phyloP scores from a whole-genome alignment of 2,329 filamentous ascomycete species.

The Calonectria leucothoes region DNA sequence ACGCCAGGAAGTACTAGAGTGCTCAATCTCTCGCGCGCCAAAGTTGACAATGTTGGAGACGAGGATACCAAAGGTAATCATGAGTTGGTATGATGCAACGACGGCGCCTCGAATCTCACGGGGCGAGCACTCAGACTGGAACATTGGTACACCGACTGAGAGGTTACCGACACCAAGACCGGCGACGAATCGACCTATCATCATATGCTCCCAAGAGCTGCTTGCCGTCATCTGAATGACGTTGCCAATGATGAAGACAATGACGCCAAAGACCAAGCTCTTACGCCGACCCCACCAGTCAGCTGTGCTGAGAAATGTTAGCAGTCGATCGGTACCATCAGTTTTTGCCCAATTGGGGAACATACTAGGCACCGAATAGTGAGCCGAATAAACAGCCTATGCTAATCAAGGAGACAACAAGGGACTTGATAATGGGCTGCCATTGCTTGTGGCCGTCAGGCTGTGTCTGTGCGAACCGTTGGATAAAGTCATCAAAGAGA shows the following conservation, averaged over 20 bases:
- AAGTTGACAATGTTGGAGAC: constrained; percentile 66
- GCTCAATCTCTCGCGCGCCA: constrained; percentile 57
- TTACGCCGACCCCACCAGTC: constrained; percentile 69
- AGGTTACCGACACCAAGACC: constrained; percentile 76
- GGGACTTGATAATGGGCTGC: constrained; percentile 57
- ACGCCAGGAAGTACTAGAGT: constrained; percentile 65
- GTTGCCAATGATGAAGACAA: constrained; percentile 73
- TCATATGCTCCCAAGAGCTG: constrained; percentile 72
- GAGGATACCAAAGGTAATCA: constrained; percentile 78
- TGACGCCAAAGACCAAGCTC: constrained; percentile 63
- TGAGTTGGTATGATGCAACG: constrained; percentile 78
- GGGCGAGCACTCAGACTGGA: constrained; percentile 73
- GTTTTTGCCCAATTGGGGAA: not conserved
- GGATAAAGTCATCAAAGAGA: constrained; percentile 63
- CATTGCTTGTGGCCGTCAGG: constrained; percentile 53
- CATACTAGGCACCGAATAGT: constrained; percentile 60
- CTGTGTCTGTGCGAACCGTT: constrained; percentile 64
- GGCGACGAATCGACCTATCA: constrained; percentile 73
- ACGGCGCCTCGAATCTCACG: constrained; percentile 72
- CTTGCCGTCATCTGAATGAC: constrained; percentile 73
- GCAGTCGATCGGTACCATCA: not conserved
- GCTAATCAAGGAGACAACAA: constrained; percentile 67
- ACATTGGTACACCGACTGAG: constrained; percentile 74
- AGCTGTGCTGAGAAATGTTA: constrained; percentile 54
- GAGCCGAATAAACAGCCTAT: constrained; percentile 68